Evolutionary conservation across 192 early-diverging fungal species (phyloP).

Genomic region (Cetraspora pellucida): DNA sequence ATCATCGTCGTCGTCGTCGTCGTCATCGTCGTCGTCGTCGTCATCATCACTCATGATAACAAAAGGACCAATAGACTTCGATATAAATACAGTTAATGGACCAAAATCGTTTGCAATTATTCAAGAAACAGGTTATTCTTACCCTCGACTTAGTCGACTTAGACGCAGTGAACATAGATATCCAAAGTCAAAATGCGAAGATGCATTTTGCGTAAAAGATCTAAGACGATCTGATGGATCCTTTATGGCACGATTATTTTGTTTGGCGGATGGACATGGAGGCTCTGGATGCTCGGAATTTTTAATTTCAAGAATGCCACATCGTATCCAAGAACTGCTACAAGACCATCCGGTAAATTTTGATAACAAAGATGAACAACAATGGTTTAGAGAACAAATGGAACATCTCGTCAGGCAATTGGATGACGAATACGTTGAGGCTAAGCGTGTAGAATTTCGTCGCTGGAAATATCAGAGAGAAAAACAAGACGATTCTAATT

Average conservation of each 20-base stretch:
- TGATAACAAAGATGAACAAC: slow-evolving; percentile 41
- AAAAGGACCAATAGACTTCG: slow-evolving; percentile 34
- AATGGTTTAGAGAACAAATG: slow-evolving; percentile 47
- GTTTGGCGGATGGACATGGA: slow-evolving; percentile 62
- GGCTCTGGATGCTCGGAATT: slow-evolving; percentile 57
- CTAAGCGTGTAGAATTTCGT: slow-evolving; percentile 52
- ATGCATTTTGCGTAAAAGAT: slow-evolving; percentile 55
- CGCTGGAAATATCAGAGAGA: slow-evolving; percentile 27
- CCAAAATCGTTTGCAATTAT: slow-evolving; percentile 54
- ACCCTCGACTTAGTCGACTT: slow-evolving; percentile 56
- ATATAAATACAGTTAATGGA: slow-evolving; percentile 45
- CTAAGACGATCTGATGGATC: slow-evolving; percentile 37
- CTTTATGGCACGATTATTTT: slow-evolving; percentile 50
- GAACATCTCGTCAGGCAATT: slow-evolving; percentile 48
- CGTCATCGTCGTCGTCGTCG: neutral
- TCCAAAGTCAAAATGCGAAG: slow-evolving; percentile 56
- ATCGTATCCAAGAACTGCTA: slow-evolving; percentile 51
- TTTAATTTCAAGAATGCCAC: slow-evolving; percentile 52
- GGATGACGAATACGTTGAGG: slow-evolving; percentile 54
- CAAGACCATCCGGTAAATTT: slow-evolving; percentile 43
- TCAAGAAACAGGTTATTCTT: slow-evolving; percentile 62
- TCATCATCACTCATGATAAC: slow-evolving; percentile 16
- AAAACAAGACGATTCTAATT: neutral
- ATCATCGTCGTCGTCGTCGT: neutral
- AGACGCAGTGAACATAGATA: slow-evolving; percentile 37